Conservation (phyloP, 2,329 filamentous ascomycete species). For the Blastomyces percursus region DNA sequence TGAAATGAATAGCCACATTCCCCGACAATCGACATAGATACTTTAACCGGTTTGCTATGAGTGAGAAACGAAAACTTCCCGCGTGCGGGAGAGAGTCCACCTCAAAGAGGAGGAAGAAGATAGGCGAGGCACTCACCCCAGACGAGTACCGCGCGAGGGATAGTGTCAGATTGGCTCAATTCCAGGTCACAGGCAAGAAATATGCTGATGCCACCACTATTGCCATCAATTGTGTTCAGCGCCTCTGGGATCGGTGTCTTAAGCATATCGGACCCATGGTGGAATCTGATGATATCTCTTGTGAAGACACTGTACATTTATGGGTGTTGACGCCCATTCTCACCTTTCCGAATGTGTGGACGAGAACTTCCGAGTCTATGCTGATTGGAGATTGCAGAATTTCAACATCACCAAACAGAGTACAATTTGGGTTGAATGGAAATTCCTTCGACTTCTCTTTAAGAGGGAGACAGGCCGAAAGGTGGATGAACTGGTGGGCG, state of each 20-base stretch:
- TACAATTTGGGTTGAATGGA: constrained; percentile 9
- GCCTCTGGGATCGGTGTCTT: constrained; percentile 6
- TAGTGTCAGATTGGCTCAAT: constrained; percentile 5
- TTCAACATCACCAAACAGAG: constrained; percentile 7
- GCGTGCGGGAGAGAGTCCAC: no score
- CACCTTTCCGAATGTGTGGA: constrained; percentile 5
- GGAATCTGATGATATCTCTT: background rate
- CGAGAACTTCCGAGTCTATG: constrained; percentile 6
- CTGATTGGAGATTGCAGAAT: constrained; percentile 6
- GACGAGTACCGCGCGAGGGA: constrained; percentile 3
- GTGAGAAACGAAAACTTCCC: no score
- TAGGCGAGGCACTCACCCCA: constrained; percentile 4
- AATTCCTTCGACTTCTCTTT: constrained; percentile 9
- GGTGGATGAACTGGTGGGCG: constrained; percentile 9
- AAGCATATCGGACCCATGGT: background rate
- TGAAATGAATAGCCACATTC: no score
- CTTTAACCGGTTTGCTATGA: no score
- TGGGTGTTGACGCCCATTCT: constrained; percentile 2
- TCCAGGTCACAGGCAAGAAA: constrained; percentile 11
- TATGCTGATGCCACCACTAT: constrained; percentile 8
- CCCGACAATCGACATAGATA: no score
- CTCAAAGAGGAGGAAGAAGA: constrained; percentile 6
- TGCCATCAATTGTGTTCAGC: constrained; percentile 6
- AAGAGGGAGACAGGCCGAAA: constrained; percentile 8
- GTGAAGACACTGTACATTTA: constrained; percentile 5